These are phyloP conservation scores for Rhizopus delemar DNA, from an alignment of 371 early-diverging fungal genomes.

Conservation along the genomic window DNA sequence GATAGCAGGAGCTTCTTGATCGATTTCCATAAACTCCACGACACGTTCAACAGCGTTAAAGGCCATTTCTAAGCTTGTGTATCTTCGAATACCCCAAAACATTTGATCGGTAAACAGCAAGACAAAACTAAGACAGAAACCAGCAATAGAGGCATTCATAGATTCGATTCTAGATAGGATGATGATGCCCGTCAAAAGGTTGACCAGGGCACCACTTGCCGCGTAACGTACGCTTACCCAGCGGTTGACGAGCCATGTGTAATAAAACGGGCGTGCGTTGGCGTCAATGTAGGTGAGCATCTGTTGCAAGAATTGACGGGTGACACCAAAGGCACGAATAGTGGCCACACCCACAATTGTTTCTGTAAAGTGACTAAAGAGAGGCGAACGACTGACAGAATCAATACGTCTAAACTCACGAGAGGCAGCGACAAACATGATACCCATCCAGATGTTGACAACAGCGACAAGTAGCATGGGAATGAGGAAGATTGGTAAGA, in stretches of 20 bases:
- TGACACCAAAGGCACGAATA: slow-evolving; percentile 77
- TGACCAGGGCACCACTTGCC: slow-evolving; percentile 62
- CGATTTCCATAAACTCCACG: slow-evolving; percentile 74
- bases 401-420: slow-evolving; percentile 83
- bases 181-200: slow-evolving; percentile 59
- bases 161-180: slow-evolving; percentile 45
- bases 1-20: slow-evolving; percentile 72
- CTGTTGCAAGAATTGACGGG: slow-evolving; percentile 53
- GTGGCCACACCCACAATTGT: slow-evolving; percentile 66
- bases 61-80: slow-evolving; percentile 79
- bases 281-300: slow-evolving; percentile 55
- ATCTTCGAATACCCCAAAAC: slow-evolving; percentile 69
- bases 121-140: slow-evolving; percentile 75
- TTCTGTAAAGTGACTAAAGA: slow-evolving; percentile 80
- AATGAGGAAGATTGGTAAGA: slow-evolving; percentile 60
- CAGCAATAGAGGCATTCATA: slow-evolving; percentile 72
- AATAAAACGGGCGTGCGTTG: slow-evolving; percentile 72
- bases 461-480: slow-evolving; percentile 47
- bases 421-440: slow-evolving; percentile 67
- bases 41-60: slow-evolving; percentile 87
- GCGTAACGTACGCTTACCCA: slow-evolving; percentile 81
- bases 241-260: slow-evolving; percentile 76
- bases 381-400: slow-evolving; percentile 72
- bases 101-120: slow-evolving; percentile 68
- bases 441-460: slow-evolving; percentile 53